Conservation (phyloP, 495 filamentous ascomycete species). For the Penicillium paradoxum region DNA sequence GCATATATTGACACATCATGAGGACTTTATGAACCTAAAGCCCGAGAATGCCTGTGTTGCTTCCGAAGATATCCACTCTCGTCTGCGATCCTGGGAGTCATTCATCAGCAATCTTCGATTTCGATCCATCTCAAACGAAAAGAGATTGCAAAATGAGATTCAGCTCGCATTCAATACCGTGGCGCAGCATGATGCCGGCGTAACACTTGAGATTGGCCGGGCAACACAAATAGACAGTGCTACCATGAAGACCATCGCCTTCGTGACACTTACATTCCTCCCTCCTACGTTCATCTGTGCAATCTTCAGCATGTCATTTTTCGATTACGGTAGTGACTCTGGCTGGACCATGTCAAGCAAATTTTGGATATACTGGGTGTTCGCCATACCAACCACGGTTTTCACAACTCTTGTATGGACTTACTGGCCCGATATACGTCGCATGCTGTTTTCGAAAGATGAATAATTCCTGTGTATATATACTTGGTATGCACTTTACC, state of each 20-base stretch:
- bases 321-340: constrained; percentile 15
- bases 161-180: constrained; percentile 29
- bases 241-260: constrained; percentile 2
- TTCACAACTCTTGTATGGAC: constrained; percentile 1
- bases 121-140: constrained; percentile 33
- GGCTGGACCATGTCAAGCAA: constrained; percentile 22
- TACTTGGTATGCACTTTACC: no score
- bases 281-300: constrained; percentile 34
- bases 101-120: constrained; percentile 33
- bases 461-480: not conserved
- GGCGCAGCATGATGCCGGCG: constrained; percentile 31
- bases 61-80: constrained; percentile 16
- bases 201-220: constrained; percentile 19
- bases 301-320: constrained; percentile 30
- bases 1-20: constrained; percentile 27
- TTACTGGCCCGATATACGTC: constrained; percentile 1
- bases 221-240: constrained; percentile 4
- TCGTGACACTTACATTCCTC: constrained; percentile 9
- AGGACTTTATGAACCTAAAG: not conserved
- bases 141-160: constrained; percentile 37
- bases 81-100: constrained; percentile 29
- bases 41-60: not conserved
- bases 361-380: constrained; percentile 30
- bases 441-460: not conserved
- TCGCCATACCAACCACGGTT: constrained; percentile 24